A percentile compares a stretch with the other conserved stretches of the same genome.
phyloP scores from a whole-genome alignment of 305 asterid genomes.

The Euphrasia arctica region DNA sequence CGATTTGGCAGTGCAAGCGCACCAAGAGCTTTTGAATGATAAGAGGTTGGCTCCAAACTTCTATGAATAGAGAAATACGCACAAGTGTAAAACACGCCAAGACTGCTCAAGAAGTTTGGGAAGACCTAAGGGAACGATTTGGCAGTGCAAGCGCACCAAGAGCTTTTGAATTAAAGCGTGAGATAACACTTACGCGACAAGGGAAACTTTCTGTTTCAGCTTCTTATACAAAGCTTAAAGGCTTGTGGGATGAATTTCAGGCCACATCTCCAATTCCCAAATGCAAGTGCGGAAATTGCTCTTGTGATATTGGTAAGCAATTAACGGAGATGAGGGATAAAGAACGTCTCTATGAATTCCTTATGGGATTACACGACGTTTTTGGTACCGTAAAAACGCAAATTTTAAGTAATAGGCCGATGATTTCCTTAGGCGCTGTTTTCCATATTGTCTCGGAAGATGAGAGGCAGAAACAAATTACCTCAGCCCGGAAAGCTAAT shows the following conservation, averaged over 20 bases:
- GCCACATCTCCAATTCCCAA: background rate
- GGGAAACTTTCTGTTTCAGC: background rate
- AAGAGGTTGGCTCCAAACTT: background rate
- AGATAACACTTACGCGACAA: background rate
- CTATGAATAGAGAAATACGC: background rate
- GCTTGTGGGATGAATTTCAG: background rate
- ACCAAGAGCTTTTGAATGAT: background rate
- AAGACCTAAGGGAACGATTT: background rate
- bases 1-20: background rate
- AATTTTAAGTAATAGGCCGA: no score
- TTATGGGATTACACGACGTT: no score
- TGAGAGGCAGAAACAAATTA: no score
- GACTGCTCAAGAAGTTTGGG: background rate
- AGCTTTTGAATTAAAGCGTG: background rate
- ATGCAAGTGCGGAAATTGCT: background rate
- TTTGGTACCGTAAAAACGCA: no score
- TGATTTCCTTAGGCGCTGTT: no score
- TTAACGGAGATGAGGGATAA: background rate
- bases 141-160: background rate
- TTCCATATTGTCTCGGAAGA: no score
- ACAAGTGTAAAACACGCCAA: background rate
- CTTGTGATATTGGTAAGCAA: background rate
- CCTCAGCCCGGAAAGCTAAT: no score
- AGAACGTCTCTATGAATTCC: no score
- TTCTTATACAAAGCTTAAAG: no score